Percentiles rank a stretch among this genome's conserved stretches.
These are phyloP conservation scores for Hymenoscyphus infarciens DNA, from an alignment of 2,329 filamentous ascomycete species.

Conservation along the genomic window DNA sequence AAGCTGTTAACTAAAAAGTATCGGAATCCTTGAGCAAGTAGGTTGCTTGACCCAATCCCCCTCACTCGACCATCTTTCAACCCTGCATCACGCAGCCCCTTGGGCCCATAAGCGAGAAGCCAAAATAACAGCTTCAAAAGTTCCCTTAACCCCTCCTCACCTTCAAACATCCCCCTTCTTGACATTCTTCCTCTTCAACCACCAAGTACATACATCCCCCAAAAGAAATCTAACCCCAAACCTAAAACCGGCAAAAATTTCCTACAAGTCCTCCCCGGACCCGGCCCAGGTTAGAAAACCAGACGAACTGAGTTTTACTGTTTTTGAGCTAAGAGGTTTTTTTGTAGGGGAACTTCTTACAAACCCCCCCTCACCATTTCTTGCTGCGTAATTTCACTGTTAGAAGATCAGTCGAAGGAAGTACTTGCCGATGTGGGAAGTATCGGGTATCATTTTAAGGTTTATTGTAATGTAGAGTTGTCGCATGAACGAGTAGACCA, in stretches of 20 bases:
- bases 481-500: not conserved
- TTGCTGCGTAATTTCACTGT: too few species aligned
- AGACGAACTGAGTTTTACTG: not conserved
- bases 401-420: too few species aligned
- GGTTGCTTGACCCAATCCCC: too few species aligned
- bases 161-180: not conserved
- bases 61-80: too few species aligned
- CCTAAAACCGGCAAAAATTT: not conserved
- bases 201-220: too few species aligned
- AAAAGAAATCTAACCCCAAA: too few species aligned
- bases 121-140: not conserved
- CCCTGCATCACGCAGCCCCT: too few species aligned
- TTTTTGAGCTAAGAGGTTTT: conserved; percentile 4
- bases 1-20: not conserved
- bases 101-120: too few species aligned
- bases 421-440: not conserved
- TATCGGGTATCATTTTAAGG: not conserved
- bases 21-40: not conserved
- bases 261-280: not conserved
- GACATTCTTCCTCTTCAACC: too few species aligned
- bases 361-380: not conserved
- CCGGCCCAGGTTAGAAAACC: not conserved
- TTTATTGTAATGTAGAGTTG: not conserved
- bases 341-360: not conserved
- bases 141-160: not conserved